A percentile compares a stretch with the other conserved stretches of the same genome.
phyloP scores from a whole-genome alignment of 345 rosid species.

The Arabis alpina region DNA sequence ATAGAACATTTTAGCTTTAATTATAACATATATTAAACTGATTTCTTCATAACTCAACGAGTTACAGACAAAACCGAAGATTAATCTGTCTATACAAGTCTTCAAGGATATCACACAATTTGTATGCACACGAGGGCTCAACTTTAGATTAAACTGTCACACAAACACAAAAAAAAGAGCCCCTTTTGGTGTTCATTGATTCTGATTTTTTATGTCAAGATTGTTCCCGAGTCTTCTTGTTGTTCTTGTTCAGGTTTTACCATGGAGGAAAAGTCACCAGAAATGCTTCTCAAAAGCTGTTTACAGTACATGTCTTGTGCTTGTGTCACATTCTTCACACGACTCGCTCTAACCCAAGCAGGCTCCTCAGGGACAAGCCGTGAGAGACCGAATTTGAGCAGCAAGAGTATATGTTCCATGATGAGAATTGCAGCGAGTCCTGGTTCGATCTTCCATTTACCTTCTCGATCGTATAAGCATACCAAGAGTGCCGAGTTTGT shows the following conservation, averaged over 20 bases:
- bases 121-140: conserved; percentile 3
- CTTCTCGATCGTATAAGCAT: conserved; percentile 83
- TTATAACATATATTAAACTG: neutral
- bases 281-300: conserved; percentile 67
- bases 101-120: conserved; percentile 16
- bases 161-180: neutral
- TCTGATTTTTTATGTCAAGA: conserved; percentile 4
- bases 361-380: conserved; percentile 93
- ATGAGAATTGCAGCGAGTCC: conserved; percentile 84
- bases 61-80: conserved; percentile 19
- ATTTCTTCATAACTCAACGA: conserved; percentile 21
- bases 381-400: conserved; percentile 81
- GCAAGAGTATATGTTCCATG: conserved; percentile 80
- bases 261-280: conserved; percentile 40
- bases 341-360: conserved; percentile 86
- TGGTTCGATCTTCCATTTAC: conserved; percentile 92
- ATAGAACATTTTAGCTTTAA: too few relatives aligned
- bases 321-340: conserved; percentile 68
- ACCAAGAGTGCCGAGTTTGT: conserved; percentile 88
- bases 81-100: conserved; percentile 25
- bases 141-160: conserved; percentile 21
- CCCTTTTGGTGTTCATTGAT: neutral
- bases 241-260: conserved; percentile 28
- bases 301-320: conserved; percentile 76
- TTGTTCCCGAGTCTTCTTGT: conserved; percentile 6